Base-by-base conservation (phyloP, 352 stramenopile genomes). In the Thalassiosira allenii region DNA sequence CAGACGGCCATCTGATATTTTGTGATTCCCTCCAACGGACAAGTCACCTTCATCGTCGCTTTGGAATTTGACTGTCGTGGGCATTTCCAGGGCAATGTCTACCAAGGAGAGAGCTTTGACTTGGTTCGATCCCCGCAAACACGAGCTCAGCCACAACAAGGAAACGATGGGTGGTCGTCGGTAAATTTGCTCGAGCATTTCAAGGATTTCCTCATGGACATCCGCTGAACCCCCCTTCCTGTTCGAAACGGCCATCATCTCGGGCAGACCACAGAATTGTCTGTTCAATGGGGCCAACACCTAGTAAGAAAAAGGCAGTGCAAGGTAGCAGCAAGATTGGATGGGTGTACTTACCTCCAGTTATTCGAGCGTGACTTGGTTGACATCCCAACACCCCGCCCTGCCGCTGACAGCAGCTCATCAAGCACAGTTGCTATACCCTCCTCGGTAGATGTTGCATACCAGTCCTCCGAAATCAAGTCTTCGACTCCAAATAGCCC, bases 381-480 rank as follows among this genome's bases (percentile, higher is more conserved):
- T 0, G 20, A 23, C 57, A 43, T 34, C 52, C 40, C 79, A 65
- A 65, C 25, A 22, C 27, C 76, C 67, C 79, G 88, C n/a, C 67
- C 53, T 34, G 79, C 63, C 25, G 58, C 65, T 72, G 79, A 83
- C 73, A 87, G 58, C 22, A 94, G 51, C 29, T 91, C 85, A 56
- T 93, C 81, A 49, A 94, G 72, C 25, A 89, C 69, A 65, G 65
- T 61, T 40, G 62, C 41, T 49, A 91, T 87, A 23, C 59, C 80
- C 32, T 79, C 53, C 17, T 87, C 79, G 2, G 47, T 64, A 47
- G 64, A 73, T 14, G 87, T 73, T 65, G 67, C 25, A 32, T 77
- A 87, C 20, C 33, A 80, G 71, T 91, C 87, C 86, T 93, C 90
- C 47, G 87, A 88, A 66, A 94, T 85, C 5, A 94, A 78, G 29